phyloP scores from a whole-genome alignment of 164 flowering plant genomes.

The Warburgia ugandensis region DNA sequence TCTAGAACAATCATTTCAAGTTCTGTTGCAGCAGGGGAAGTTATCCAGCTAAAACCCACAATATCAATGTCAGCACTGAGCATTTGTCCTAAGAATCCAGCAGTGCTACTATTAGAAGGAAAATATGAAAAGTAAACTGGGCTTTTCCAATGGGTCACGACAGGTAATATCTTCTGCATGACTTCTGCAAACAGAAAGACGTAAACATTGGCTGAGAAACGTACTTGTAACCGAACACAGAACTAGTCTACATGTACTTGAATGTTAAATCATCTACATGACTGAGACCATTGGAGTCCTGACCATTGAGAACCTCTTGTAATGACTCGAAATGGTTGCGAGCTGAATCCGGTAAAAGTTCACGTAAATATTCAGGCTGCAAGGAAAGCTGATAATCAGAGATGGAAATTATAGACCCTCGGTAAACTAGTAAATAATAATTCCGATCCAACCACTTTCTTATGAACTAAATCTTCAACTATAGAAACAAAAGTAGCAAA shows the following conservation, averaged over 20 bases:
- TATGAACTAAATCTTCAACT: too few species aligned
- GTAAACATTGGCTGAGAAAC: neutral
- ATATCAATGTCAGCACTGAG: constrained; percentile 84
- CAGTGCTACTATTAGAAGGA: constrained; percentile 85
- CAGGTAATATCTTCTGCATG: constrained; percentile 69
- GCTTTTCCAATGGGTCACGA: constrained; percentile 98
- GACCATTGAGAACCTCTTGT: constrained; percentile 70
- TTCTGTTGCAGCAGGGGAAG: constrained; percentile 97
- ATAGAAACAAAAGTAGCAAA: too few species aligned
- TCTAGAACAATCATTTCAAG: constrained; percentile 90
- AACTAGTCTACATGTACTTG: too few species aligned
- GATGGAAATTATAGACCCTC: too few species aligned
- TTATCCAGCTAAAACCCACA: constrained; percentile 93
- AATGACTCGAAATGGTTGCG: constrained; percentile 66
- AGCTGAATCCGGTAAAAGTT: constrained; percentile 76
- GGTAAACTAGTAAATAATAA: too few species aligned
- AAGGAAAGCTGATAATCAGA: constrained; percentile 7
- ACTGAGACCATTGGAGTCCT: constrained; percentile 11
- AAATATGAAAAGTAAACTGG: constrained; percentile 88
- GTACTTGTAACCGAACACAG: neutral
- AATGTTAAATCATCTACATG: neutral
- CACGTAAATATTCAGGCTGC: constrained; percentile 84
- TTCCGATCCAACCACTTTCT: too few species aligned
- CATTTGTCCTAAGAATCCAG: constrained; percentile 96
- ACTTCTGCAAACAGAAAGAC: constrained; percentile 43